These are phyloP conservation scores for Calonectria hongkongensis DNA, from an alignment of 2,329 filamentous ascomycete genomes.

Conservation along the genomic window DNA sequence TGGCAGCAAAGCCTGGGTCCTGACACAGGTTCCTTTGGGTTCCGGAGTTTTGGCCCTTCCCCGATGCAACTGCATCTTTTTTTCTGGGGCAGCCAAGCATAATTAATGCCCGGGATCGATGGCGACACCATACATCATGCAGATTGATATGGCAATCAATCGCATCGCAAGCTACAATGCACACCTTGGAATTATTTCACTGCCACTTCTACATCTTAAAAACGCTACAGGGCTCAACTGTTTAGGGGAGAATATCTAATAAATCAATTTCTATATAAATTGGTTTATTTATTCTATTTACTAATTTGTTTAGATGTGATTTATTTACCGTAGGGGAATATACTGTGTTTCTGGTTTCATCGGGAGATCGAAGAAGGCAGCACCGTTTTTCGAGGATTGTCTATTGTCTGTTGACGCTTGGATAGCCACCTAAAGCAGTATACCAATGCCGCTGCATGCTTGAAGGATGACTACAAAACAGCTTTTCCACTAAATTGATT, in stretches of 20 bases:
- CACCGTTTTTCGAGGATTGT: too few relatives aligned
- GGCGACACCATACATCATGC: slow-evolving; percentile 4
- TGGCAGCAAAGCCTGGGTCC: slow-evolving; percentile 3
- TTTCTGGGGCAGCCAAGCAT: slow-evolving; percentile 9
- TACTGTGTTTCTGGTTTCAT: too few relatives aligned
- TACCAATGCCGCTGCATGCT: neutral
- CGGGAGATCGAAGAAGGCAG: too few relatives aligned
- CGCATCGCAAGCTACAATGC: neutral
- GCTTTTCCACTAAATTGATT: neutral
- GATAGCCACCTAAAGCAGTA: neutral
- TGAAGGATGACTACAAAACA: neutral
- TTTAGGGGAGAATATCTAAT: too few relatives aligned
- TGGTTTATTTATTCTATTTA: too few relatives aligned
- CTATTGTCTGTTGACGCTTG: neutral
- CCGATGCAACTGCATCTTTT: slow-evolving; percentile 11
- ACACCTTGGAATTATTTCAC: too few relatives aligned
- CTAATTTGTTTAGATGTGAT: too few relatives aligned
- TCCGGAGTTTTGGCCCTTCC: slow-evolving; percentile 23
- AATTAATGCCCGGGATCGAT: slow-evolving; percentile 10
- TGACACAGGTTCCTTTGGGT: slow-evolving; percentile 11
- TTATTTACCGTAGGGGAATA: too few relatives aligned
- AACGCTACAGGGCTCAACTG: too few relatives aligned
- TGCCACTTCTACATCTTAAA: too few relatives aligned
- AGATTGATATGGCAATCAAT: slow-evolving; percentile 3
- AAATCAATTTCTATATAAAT: too few relatives aligned